Evolutionary conservation across 1,284 basidiomycete species (phyloP).

Genomic region (Marasmius sp.): DNA sequence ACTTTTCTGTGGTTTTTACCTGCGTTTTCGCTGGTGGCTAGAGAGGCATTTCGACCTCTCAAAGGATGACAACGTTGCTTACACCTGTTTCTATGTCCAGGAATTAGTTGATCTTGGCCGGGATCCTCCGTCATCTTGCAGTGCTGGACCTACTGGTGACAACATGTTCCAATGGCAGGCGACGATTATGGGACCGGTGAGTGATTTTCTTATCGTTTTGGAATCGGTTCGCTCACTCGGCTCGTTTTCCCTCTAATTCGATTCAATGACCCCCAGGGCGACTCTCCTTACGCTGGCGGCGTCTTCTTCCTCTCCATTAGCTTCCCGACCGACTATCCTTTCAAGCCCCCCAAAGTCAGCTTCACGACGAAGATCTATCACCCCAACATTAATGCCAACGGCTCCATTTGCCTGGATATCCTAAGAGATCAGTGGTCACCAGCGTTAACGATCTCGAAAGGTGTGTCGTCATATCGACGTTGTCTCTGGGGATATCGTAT

Average conservation of each 20-base stretch:
- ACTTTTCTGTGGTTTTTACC: constrained; percentile 7
- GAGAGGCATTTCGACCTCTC: constrained; percentile 9
- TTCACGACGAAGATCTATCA: constrained; percentile 93
- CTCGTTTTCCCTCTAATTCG: constrained; percentile 13
- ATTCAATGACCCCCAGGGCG: constrained; percentile 55
- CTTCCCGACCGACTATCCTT: constrained; percentile 95
- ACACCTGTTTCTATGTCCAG: constrained; percentile 41
- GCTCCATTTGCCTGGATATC: constrained; percentile 98
- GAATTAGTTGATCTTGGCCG: constrained; percentile 97
- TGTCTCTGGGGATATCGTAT: neutral
- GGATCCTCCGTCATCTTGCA: constrained; percentile 97
- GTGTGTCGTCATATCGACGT: constrained; percentile 2
- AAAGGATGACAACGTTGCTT: constrained; percentile 10
- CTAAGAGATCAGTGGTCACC: constrained; percentile 98
- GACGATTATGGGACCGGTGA: constrained; percentile 95
- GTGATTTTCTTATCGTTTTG: constrained; percentile 30
- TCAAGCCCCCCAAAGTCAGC: constrained; percentile 99
- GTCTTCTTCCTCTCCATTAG: constrained; percentile 95
- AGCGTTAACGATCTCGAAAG: constrained; percentile 79
- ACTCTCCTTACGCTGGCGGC: constrained; percentile 94
- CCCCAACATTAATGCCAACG: constrained; percentile 97
- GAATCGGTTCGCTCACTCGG: constrained; percentile 19
- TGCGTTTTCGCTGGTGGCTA: constrained; percentile 8
- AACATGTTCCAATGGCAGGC: constrained; percentile 99
- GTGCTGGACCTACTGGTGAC: constrained; percentile 92